phyloP scores from a whole-genome alignment of 805 yeast species.

The Ogataea paraovalis region DNA sequence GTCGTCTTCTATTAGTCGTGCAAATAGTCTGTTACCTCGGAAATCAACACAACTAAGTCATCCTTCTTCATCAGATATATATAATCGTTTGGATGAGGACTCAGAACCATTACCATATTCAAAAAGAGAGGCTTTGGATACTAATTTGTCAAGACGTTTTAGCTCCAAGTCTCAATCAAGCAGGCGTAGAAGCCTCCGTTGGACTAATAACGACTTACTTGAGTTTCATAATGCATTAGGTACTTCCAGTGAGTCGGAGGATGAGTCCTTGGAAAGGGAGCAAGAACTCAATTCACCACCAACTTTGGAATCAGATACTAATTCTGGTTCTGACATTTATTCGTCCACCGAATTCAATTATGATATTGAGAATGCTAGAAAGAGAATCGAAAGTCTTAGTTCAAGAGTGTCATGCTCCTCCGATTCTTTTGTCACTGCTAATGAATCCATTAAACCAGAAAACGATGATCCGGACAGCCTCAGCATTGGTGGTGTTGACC shows the following conservation, averaged over 20 bases:
- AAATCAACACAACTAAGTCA: background rate
- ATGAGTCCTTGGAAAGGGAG: background rate
- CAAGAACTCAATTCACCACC: background rate
- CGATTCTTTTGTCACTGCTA: conserved; percentile 25
- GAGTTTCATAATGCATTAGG: conserved; percentile 10
- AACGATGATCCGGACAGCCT: background rate
- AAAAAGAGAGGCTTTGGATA: background rate
- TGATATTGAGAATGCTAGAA: conserved; percentile 14
- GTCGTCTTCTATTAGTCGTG: background rate
- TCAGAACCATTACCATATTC: background rate
- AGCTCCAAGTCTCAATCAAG: background rate
- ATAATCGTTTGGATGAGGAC: background rate
- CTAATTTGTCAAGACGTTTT: background rate
- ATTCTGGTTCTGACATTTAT: background rate
- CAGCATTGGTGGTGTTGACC: background rate
- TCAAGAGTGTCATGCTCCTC: conserved; percentile 5
- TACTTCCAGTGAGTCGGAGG: background rate
- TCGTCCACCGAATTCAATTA: conserved; percentile 7
- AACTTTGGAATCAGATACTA: background rate
- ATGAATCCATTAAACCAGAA: conserved; percentile 7
- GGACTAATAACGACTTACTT: conserved; percentile 18
- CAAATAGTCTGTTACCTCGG: background rate
- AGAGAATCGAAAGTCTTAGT: conserved; percentile 1
- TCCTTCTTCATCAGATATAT: background rate
- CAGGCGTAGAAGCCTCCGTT: conserved; percentile 7